Evolutionary conservation across 1,139 yeast genomes (phyloP).

Genomic region (Yamadazyma dushanensis): DNA sequence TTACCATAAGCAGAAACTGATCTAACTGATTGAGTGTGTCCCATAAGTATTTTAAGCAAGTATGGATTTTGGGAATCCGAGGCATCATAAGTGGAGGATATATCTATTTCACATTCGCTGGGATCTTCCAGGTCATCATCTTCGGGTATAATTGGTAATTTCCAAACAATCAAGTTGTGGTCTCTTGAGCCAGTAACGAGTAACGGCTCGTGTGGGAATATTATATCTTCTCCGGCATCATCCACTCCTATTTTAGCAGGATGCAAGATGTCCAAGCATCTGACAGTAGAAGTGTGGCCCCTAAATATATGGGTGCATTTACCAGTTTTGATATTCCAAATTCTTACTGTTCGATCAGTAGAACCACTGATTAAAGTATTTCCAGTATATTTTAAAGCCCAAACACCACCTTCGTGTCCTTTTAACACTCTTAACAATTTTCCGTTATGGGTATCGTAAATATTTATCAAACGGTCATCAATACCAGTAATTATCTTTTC

Average conservation of each 20-base stretch:
- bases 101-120: no score
- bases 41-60: slow-evolving; percentile 71
- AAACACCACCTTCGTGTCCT: slow-evolving; percentile 97
- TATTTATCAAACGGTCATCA: slow-evolving; percentile 79
- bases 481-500: slow-evolving; percentile 92
- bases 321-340: slow-evolving; percentile 81
- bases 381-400: slow-evolving; percentile 94
- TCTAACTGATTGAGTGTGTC: slow-evolving; percentile 87
- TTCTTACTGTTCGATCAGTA: slow-evolving; percentile 83
- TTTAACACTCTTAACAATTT: slow-evolving; percentile 61
- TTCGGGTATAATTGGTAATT: slow-evolving; percentile 60
- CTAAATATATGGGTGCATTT: slow-evolving; percentile 81
- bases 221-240: slow-evolving; percentile 61
- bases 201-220: slow-evolving; percentile 62
- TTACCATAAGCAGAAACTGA: slow-evolving; percentile 87
- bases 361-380: slow-evolving; percentile 86
- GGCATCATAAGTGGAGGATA: slow-evolving; percentile 37
- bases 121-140: slow-evolving; percentile 15
- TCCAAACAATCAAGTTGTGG: slow-evolving; percentile 87
- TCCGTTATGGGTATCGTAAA: slow-evolving; percentile 80
- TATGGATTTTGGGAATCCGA: slow-evolving; percentile 58
- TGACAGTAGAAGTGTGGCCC: slow-evolving; percentile 90
- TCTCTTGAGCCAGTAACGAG: slow-evolving; percentile 92
- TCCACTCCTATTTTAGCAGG: slow-evolving; percentile 62
- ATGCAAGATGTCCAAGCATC: slow-evolving; percentile 82